Conservation (phyloP, 2,329 filamentous ascomycete species). For the Stemphylium lycopersici region DNA sequence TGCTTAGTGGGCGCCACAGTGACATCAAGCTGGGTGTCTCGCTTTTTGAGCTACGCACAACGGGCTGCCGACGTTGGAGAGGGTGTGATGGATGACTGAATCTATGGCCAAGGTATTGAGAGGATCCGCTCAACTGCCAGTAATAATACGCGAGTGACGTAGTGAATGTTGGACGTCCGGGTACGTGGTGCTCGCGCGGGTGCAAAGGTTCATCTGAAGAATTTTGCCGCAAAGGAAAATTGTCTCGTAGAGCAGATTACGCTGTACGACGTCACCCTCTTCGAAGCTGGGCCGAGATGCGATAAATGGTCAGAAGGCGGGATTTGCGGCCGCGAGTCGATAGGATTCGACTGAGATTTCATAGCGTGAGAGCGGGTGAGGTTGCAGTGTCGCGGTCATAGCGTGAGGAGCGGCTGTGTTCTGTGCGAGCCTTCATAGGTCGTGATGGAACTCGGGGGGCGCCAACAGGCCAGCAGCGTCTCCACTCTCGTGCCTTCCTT, state of each 20-base stretch:
- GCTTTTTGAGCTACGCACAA: neutral
- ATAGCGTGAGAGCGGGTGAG: conserved; percentile 8
- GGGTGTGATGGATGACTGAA: neutral
- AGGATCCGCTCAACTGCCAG: neutral
- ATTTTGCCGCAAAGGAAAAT: neutral
- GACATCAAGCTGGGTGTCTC: conserved; percentile 8
- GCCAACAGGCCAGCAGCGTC: conserved; percentile 11
- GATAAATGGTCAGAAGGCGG: no score
- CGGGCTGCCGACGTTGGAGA: neutral
- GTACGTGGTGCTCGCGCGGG: no score
- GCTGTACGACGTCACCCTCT: conserved; percentile 8
- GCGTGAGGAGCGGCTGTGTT: conserved; percentile 8
- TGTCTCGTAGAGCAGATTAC: neutral
- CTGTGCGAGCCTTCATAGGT: conserved; percentile 23
- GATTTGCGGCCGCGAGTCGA: conserved; percentile 14
- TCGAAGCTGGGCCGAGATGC: conserved; percentile 3
- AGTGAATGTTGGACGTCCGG: no score
- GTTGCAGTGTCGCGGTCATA: conserved; percentile 23
- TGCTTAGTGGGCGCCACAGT: conserved; percentile 14
- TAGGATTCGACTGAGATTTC: conserved; percentile 20
- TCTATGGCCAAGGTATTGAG: neutral
- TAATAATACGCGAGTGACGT: neutral
- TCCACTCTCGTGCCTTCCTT: conserved; percentile 13
- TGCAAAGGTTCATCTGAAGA: no score
- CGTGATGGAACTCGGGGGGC: conserved; percentile 14